A percentile compares a stretch with the other conserved stretches of the same genome.
Evolutionary conservation across 2,329 filamentous ascomycete species (phyloP).

Genomic region (Trichocomaceae sp.): DNA sequence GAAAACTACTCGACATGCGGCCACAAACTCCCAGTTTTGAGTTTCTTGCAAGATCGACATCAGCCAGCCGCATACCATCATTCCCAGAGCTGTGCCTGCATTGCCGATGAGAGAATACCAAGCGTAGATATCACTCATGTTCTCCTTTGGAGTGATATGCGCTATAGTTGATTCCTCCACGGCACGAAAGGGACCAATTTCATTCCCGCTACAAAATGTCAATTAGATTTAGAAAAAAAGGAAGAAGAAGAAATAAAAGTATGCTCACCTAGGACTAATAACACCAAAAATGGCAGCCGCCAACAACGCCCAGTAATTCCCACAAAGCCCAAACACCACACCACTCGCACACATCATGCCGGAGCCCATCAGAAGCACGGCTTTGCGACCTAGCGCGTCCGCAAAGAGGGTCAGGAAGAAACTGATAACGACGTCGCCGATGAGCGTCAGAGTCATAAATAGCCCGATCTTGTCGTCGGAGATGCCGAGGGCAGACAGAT

Average conservation of each 20-base stretch:
- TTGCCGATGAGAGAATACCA: slow-evolving; percentile 55
- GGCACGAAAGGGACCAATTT: slow-evolving; percentile 61
- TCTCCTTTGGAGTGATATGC: slow-evolving; percentile 51
- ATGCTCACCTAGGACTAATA: slow-evolving; percentile 49
- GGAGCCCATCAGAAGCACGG: slow-evolving; percentile 49
- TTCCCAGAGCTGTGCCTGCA: slow-evolving; percentile 55
- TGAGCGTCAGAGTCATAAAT: slow-evolving; percentile 59
- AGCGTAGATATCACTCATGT: slow-evolving; percentile 56
- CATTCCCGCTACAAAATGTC: slow-evolving; percentile 43
- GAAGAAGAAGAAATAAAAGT: slow-evolving; percentile 10
- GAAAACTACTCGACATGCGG: slow-evolving; percentile 53
- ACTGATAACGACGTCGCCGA: slow-evolving; percentile 55
- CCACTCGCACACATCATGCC: slow-evolving; percentile 54
- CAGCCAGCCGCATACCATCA: slow-evolving; percentile 54
- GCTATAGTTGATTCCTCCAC: slow-evolving; percentile 61
- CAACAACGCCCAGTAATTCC: slow-evolving; percentile 55
- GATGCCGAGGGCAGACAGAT: slow-evolving; percentile 51
- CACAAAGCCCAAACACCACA: slow-evolving; percentile 46
- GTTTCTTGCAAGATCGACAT: slow-evolving; percentile 45
- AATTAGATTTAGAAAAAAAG: neutral
- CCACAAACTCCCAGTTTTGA: slow-evolving; percentile 39
- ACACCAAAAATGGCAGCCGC: slow-evolving; percentile 55
- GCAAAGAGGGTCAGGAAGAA: slow-evolving; percentile 54
- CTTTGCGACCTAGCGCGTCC: slow-evolving; percentile 52
- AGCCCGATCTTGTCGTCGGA: slow-evolving; percentile 55